Conservation (phyloP, 345 rosid species). For the Murraya paniculata region DNA sequence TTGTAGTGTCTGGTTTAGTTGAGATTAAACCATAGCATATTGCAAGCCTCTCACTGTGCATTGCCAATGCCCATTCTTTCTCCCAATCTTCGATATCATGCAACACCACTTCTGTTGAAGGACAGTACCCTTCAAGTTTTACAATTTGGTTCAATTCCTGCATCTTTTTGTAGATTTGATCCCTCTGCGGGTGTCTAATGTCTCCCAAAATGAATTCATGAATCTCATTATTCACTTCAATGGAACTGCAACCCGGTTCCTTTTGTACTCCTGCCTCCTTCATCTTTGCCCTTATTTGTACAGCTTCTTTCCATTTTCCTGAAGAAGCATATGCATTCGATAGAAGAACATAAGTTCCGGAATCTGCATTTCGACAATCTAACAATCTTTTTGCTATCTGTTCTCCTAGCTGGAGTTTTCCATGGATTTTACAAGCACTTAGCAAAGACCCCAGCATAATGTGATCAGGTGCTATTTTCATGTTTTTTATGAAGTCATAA, state of each 20-base stretch:
- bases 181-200: constrained; percentile 44
- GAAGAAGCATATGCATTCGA: constrained; percentile 52
- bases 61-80: constrained; percentile 37
- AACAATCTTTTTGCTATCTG: constrained; percentile 39
- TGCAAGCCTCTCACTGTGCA: constrained; percentile 44
- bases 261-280: constrained; percentile 48
- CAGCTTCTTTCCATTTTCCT: constrained; percentile 61
- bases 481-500: constrained; percentile 32
- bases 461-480: constrained; percentile 51
- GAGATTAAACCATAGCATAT: constrained; percentile 39
- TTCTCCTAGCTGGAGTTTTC: constrained; percentile 49
- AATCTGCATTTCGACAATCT: constrained; percentile 41
- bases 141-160: constrained; percentile 42
- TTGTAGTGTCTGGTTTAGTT: constrained; percentile 26
- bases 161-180: constrained; percentile 49
- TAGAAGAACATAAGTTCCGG: constrained; percentile 50
- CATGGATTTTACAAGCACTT: constrained; percentile 64
- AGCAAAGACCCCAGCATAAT: constrained; percentile 58
- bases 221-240: constrained; percentile 50
- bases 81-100: constrained; percentile 38
- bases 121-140: constrained; percentile 35
- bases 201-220: constrained; percentile 63
- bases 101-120: constrained; percentile 30
- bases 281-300: constrained; percentile 49
- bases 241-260: constrained; percentile 69